Evolutionary conservation across 345 rosid species (phyloP).

Genomic region (Gossypium arboreum): DNA sequence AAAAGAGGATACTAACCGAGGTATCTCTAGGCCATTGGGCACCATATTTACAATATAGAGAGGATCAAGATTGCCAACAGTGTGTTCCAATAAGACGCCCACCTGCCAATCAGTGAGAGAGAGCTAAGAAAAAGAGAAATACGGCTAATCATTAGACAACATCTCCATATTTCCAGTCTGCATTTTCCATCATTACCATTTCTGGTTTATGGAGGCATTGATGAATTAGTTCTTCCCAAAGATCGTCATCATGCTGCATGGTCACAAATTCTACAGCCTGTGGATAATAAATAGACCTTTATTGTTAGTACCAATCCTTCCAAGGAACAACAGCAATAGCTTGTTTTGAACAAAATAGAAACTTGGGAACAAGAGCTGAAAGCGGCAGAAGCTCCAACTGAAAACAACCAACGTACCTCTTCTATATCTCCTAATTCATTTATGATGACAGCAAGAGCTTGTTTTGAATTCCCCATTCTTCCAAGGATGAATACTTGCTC

Average conservation of each 20-base stretch:
- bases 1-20: conserved; percentile 57
- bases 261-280: conserved; percentile 99
- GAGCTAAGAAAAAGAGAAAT: neutral
- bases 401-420: conserved; percentile 52
- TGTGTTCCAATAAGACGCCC: conserved; percentile 92
- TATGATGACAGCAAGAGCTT: conserved; percentile 88
- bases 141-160: neutral
- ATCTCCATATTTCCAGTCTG: neutral
- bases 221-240: conserved; percentile 97
- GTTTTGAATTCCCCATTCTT: conserved; percentile 93
- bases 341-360: neutral
- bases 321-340: too few relatives aligned
- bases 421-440: conserved; percentile 90
- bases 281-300: conserved; percentile 21
- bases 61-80: conserved; percentile 98
- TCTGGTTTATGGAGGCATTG: conserved; percentile 95
- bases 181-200: conserved; percentile 50
- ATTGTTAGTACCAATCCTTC: conserved; percentile 11
- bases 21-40: conserved; percentile 97
- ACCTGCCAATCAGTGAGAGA: conserved; percentile 51
- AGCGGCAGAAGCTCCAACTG: conserved; percentile 6
- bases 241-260: conserved; percentile 96
- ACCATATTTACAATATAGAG: conserved; percentile 94
- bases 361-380: conserved; percentile 11
- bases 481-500: conserved; percentile 98